Conservation (phyloP, 2,329 filamentous ascomycete genomes). For the Diaporthe sp. region DNA sequence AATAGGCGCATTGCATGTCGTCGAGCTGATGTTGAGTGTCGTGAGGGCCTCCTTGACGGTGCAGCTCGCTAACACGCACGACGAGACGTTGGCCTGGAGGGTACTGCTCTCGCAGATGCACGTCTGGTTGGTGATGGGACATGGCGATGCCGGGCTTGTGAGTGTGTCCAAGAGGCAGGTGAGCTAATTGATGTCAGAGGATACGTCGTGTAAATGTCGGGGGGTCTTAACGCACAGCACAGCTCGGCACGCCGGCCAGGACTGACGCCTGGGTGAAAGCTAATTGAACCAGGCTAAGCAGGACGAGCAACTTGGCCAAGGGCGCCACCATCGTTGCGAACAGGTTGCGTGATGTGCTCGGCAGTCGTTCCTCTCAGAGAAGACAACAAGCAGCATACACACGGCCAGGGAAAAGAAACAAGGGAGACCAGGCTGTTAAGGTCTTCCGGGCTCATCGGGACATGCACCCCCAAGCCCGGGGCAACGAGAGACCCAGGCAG, state of each 20-base stretch:
- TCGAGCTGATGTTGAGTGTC: background rate
- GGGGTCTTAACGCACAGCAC: background rate
- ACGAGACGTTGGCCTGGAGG: background rate
- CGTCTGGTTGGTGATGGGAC: conserved; percentile 35
- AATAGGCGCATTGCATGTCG: conserved; percentile 12
- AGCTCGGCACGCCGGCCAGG: conserved; percentile 15
- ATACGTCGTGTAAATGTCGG: background rate
- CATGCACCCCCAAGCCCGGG: background rate
- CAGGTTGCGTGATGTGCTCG: conserved; percentile 3
- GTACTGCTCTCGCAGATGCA: conserved; percentile 31
- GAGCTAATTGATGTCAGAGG: background rate
- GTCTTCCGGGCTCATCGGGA: background rate
- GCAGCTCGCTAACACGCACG: conserved; percentile 28
- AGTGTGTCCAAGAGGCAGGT: conserved; percentile 16
- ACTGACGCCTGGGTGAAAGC: conserved; percentile 20
- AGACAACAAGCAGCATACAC: conserved; percentile 3
- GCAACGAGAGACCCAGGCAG: background rate
- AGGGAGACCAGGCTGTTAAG: conserved; percentile 19
- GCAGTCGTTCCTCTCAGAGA: conserved; percentile 2
- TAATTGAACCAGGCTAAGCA: conserved; percentile 21
- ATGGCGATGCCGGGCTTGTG: conserved; percentile 18
- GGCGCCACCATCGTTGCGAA: conserved; percentile 9
- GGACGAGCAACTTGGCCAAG: conserved; percentile 20
- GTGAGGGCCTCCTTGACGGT: conserved; percentile 36
- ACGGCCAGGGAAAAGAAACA: background rate